Evolutionary conservation across 805 yeast genomes (phyloP), one percentile per base, ranked within the genome.

Genomic region (Zygoascus tannicola): DNA sequence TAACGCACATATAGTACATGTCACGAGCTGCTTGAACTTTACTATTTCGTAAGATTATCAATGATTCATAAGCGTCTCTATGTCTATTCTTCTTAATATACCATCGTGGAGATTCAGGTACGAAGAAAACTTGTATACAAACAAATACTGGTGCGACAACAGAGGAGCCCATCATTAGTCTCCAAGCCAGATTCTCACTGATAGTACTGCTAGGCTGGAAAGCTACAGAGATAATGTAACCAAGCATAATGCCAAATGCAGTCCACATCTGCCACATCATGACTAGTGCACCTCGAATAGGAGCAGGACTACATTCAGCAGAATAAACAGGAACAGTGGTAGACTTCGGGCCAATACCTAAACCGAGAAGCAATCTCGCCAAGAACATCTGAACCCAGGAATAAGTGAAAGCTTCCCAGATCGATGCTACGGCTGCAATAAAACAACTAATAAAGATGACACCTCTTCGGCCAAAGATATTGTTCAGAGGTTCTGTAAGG

Each of bases 251-350:
- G 47, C 86, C 86, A 42, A 79, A 74, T 1, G 85, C 85, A n/a
- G 84, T 78, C 68, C 78, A 79, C 53, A 77, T 75, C 63, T 80
- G 85, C 82, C 84, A 80, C 63, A 75, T 66, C 80, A 79, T 78
- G 40, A 78, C 77, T 47, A 80, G 64, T 1, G 83, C 75, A 40
- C 86, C 86, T 56, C 85, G 67, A 34, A 74, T 70, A 10, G 63
- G 62, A 12, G 74, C 73, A 1, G 83, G 83, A 7, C 77, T 56
- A 53, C 77, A 71, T 56, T 78, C 85, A 14, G 83, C 81, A 22
- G 78, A 70, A 51, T 74, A 77, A 10, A 81, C 76, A 4, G 86
- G 85, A 5, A 78, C 82, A 14, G 82, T 77, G 21, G 83, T 74
- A 2, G 82, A 77, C 51, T 77, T 75, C 41, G 78, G 70, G 43